phyloP scores from a whole-genome alignment of 1,284 basidiomycete species.

The Leccinum pallidistipes region DNA sequence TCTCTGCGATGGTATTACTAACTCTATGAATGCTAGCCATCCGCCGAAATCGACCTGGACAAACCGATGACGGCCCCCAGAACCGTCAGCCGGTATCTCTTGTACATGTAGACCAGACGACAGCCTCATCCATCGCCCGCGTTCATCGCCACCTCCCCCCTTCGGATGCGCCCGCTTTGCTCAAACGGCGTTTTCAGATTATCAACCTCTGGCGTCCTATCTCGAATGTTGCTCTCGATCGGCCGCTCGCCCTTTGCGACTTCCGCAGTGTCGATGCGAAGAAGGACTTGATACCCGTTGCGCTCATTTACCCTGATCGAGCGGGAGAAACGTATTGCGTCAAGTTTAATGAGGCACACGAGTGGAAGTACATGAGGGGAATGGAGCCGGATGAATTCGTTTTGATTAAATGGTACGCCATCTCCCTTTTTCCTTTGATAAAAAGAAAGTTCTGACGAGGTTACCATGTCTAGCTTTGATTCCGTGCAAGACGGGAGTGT shows the following conservation, averaged over 20 bases:
- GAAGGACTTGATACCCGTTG: constrained; percentile 38
- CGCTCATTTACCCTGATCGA: constrained; percentile 25
- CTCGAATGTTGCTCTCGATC: constrained; percentile 38
- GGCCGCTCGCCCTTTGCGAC: constrained; percentile 52
- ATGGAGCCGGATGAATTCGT: constrained; percentile 47
- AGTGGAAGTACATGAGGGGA: constrained; percentile 32
- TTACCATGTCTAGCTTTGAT: constrained; percentile 7
- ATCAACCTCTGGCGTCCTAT: constrained; percentile 60
- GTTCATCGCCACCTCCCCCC: constrained; percentile 54
- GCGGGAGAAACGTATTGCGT: constrained; percentile 22
- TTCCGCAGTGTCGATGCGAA: constrained; percentile 43
- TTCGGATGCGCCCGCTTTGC: constrained; percentile 40
- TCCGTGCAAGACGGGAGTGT: constrained; percentile 37
- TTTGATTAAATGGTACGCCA: constrained; percentile 48
- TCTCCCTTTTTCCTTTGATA: not conserved
- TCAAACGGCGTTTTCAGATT: constrained; percentile 49
- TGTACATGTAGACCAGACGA: constrained; percentile 58
- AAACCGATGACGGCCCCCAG: constrained; percentile 40
- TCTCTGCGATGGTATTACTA: not conserved
- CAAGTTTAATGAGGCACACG: constrained; percentile 22
- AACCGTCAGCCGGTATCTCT: constrained; percentile 50
- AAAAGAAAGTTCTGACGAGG: not conserved
- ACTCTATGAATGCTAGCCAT: constrained; percentile 29
- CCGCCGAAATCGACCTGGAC: constrained; percentile 44
- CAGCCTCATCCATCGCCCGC: constrained; percentile 44